Percentiles rank a stretch among this genome's conserved stretches.
These are phyloP conservation scores for Aspergillus sp. DNA, from an alignment of 2,329 filamentous ascomycete species.

Conservation along the genomic window DNA sequence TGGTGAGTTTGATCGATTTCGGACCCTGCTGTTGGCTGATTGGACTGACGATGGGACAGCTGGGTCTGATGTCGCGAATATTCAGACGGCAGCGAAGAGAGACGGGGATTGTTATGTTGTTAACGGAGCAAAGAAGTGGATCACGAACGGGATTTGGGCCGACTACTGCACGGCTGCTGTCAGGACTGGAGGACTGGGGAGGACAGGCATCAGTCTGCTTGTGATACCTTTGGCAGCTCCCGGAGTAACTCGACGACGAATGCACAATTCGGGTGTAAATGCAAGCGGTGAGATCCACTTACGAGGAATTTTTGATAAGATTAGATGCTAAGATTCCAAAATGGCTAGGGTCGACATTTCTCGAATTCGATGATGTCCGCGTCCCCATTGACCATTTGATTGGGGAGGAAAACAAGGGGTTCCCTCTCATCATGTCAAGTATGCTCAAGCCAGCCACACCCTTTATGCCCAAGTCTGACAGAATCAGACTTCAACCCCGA, in stretches of 20 bases:
- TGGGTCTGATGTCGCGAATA: slow-evolving; percentile 64
- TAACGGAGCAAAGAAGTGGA: slow-evolving; percentile 70
- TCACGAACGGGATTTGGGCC: slow-evolving; percentile 62
- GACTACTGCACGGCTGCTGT: slow-evolving; percentile 62
- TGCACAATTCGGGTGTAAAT: slow-evolving; percentile 66
- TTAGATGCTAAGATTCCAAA: background rate
- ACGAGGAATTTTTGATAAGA: too few species aligned
- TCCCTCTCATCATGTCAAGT: slow-evolving; percentile 71
- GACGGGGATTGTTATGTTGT: slow-evolving; percentile 58
- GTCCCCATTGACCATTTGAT: slow-evolving; percentile 70
- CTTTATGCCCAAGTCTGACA: background rate
- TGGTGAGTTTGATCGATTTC: slow-evolving; percentile 34
- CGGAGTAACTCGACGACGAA: slow-evolving; percentile 53
- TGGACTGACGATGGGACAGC: slow-evolving; percentile 34
- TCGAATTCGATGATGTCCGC: slow-evolving; percentile 71
- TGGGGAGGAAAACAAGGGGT: slow-evolving; percentile 67
- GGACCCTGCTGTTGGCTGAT: background rate
- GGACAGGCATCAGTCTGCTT: slow-evolving; percentile 61
- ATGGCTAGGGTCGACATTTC: slow-evolving; percentile 52
- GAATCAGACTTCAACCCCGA: slow-evolving; percentile 70
- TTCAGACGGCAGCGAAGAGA: slow-evolving; percentile 59
- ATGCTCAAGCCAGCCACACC: slow-evolving; percentile 9
- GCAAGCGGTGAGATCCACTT: slow-evolving; percentile 52
- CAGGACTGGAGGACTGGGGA: slow-evolving; percentile 60
- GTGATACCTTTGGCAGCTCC: slow-evolving; percentile 65